phyloP scores from a whole-genome alignment of 1,139 yeast genomes.

The Magnusiomyces tetraspermus region DNA sequence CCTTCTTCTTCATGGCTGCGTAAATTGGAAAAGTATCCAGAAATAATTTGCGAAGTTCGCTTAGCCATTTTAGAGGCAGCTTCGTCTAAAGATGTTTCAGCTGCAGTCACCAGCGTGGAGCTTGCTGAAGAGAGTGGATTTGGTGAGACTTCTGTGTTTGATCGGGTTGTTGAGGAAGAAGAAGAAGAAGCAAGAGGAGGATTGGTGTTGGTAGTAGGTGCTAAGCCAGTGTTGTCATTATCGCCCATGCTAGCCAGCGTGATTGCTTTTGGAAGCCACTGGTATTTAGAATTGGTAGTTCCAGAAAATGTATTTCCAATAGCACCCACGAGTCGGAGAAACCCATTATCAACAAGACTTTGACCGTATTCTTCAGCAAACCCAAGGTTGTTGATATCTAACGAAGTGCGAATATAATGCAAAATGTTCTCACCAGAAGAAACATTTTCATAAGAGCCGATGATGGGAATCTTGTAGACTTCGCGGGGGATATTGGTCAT shows the following conservation, averaged over 20 bases:
- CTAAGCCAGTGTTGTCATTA: background rate
- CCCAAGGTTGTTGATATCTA: conserved; percentile 22
- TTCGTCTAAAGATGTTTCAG: background rate
- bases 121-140: background rate
- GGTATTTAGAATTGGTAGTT: conserved; percentile 66
- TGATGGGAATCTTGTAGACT: conserved; percentile 48
- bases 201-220: background rate
- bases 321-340: conserved; percentile 51
- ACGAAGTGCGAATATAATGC: conserved; percentile 44
- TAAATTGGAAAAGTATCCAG: conserved; percentile 1
- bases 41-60: conserved; percentile 1
- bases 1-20: too few species aligned
- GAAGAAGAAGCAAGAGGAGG: background rate
- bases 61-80: background rate
- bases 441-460: conserved; percentile 59
- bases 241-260: background rate
- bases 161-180: background rate
- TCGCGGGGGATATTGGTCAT: conserved; percentile 38
- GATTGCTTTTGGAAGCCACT: conserved; percentile 62
- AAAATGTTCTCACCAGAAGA: conserved; percentile 55
- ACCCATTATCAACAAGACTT: conserved; percentile 56
- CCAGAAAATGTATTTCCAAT: conserved; percentile 62
- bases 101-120: background rate
- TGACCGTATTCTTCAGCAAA: conserved; percentile 74
- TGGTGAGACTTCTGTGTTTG: too few species aligned